Percentiles rank a stretch among this genome's conserved stretches.
Conservation (phyloP, 78 protist genomes). For the Kipferlia bialata region DNA sequence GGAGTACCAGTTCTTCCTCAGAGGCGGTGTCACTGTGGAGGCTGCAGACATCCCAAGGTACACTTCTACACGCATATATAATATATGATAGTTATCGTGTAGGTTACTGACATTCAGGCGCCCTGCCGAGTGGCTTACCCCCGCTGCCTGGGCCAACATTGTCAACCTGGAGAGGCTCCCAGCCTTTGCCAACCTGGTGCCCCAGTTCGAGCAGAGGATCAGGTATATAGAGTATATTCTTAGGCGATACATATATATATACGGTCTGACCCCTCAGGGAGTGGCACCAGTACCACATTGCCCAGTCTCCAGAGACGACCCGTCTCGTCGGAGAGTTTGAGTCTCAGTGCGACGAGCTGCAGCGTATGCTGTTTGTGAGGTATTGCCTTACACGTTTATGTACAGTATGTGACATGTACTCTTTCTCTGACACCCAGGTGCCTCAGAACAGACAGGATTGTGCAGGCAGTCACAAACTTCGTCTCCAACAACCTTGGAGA, state of each 20-base stretch:
- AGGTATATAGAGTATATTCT: too few relatives aligned
- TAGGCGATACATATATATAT: too few relatives aligned
- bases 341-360: constrained; percentile 4
- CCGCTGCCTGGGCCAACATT: constrained; percentile 62
- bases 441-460: constrained; percentile 45
- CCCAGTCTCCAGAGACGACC: constrained; percentile 49
- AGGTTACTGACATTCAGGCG: too few relatives aligned
- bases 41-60: background rate
- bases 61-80: too few relatives aligned
- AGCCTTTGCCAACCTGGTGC: background rate
- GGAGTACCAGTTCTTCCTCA: constrained; percentile 48
- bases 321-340: constrained; percentile 39
- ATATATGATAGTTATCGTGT: too few relatives aligned
- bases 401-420: too few relatives aligned
- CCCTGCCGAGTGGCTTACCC: constrained; percentile 7
- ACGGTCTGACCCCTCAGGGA: too few relatives aligned
- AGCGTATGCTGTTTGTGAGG: constrained; percentile 37
- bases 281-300: constrained; percentile 45
- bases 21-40: constrained; percentile 37
- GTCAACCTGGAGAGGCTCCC: constrained; percentile 53
- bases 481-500: constrained; percentile 25
- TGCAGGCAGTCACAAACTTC: constrained; percentile 8
- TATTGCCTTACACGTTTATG: too few relatives aligned
- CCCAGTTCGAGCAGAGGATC: constrained; percentile 2
- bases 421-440: constrained; percentile 33